Evolutionary conservation across 164 flowering plant species (phyloP), one percentile per base, ranked within the genome.

Genomic region (Brasenia schreberi): DNA sequence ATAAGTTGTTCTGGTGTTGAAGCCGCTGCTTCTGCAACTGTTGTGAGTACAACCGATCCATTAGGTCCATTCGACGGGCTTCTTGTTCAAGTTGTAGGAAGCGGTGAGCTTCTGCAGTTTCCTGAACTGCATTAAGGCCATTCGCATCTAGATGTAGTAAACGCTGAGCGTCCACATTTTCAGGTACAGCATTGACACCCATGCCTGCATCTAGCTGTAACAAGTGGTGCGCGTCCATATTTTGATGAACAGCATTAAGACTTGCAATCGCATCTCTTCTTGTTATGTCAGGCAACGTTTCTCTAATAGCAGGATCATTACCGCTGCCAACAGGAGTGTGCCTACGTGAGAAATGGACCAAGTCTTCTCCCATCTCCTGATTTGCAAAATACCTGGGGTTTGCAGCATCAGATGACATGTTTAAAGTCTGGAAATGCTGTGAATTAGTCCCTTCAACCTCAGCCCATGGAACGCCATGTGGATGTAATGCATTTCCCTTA

Each of bases 401-500:
- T 43, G 70, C 75, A 58, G 67, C 66, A 52, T 71, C 70, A 12
- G 85, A 74, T 49, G 82, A 68, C 67, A 66, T 64, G 64, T 72
- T 78, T 64, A 84, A 76, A 18, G 81, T 68, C 68, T 81, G 81
- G 66, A 74, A 61, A 65, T 65, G 83, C 69, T 77, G 78, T 27
- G 74, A 11, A 69, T 76, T 70, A 65, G 73, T 63, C 27, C 80
- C 80, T 72, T 84, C 88, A 64, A 87, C 83, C 79, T 92, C 98
- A 74, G 98, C 88, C 92, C 87, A 80, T 43, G 80, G 68, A 70
- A 89, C 75, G 33, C 93, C 93, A 80, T 88, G 81, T 58, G 92
- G 98, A 68, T 88, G 90, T 78, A 88, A 59, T 72, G 77, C 81
- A 68, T 70, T 78, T 56, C 80, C 85, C 44, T 75, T 66, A 16